phyloP scores from a whole-genome alignment of 345 rosid species.

The Rhizophora apiculata region DNA sequence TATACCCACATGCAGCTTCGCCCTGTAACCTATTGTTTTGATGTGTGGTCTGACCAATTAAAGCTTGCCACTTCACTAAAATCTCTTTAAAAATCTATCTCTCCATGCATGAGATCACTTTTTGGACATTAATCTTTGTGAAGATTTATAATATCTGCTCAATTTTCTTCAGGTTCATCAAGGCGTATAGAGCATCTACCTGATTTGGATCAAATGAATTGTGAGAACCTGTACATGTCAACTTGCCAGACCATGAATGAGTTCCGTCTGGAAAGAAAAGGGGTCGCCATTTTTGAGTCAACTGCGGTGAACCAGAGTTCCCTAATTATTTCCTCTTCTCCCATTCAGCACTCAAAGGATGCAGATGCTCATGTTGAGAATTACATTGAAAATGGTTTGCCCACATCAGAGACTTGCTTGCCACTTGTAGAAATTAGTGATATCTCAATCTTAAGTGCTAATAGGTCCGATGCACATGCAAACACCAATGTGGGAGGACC shows the following conservation, averaged over 20 bases:
- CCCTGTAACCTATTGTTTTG: background rate
- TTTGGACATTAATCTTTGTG: background rate
- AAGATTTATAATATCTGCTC: background rate
- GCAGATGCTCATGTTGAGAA: conserved; percentile 15
- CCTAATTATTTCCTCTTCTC: conserved; percentile 19
- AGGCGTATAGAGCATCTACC: conserved; percentile 61
- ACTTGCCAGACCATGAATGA: conserved; percentile 47
- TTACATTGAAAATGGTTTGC: conserved; percentile 26
- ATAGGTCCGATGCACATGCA: background rate
- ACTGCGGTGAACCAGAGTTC: conserved; percentile 28
- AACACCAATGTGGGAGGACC: background rate
- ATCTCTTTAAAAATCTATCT: background rate
- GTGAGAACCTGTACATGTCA: conserved; percentile 40
- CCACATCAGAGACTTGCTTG: conserved; percentile 16
- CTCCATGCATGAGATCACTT: too few relatives aligned
- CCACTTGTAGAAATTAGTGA: conserved; percentile 20
- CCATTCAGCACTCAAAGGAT: conserved; percentile 17
- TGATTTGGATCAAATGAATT: conserved; percentile 56
- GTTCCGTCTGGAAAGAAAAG: conserved; percentile 40
- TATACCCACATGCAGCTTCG: background rate
- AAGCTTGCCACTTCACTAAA: background rate
- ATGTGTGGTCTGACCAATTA: background rate
- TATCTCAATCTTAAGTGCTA: conserved; percentile 9
- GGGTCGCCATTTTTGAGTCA: conserved; percentile 31
- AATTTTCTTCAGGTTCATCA: conserved; percentile 57